Percentiles rank a stretch among this genome's conserved stretches.
These are phyloP conservation scores for Coniferiporia sulphurascens DNA, from an alignment of 1,284 basidiomycete species.

Conservation along the genomic window DNA sequence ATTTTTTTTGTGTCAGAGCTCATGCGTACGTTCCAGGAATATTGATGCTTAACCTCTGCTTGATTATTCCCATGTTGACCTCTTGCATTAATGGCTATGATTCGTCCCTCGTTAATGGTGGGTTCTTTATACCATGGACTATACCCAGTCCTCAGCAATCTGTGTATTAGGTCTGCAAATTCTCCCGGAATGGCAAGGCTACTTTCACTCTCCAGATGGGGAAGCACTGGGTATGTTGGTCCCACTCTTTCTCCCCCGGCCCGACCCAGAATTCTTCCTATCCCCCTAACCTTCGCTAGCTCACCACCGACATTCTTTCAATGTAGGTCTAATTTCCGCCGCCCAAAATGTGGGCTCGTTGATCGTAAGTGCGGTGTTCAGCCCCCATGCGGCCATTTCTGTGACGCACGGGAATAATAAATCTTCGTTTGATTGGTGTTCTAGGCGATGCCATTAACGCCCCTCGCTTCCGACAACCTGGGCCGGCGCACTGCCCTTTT, in stretches of 20 bases:
- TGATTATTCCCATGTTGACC: conserved; percentile 55
- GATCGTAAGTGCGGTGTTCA: conserved; percentile 31
- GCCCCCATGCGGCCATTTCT: not conserved
- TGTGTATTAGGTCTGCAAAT: conserved; percentile 50
- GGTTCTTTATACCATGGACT: not conserved
- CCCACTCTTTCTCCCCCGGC: not conserved
- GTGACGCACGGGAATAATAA: not conserved
- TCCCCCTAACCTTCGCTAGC: not conserved
- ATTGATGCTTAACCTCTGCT: conserved; percentile 51
- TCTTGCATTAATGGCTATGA: conserved; percentile 58
- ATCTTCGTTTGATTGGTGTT: not conserved
- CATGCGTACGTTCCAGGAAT: conserved; percentile 39
- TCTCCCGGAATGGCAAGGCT: conserved; percentile 54
- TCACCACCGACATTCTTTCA: not conserved
- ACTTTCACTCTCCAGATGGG: conserved; percentile 47
- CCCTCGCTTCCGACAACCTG: conserved; percentile 50
- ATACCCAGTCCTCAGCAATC: no score
- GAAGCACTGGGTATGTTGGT: conserved; percentile 42
- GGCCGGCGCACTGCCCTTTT: conserved; percentile 55
- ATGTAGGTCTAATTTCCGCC: conserved; percentile 54
- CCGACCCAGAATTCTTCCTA: conserved; percentile 1
- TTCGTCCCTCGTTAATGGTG: conserved; percentile 60
- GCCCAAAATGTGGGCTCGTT: conserved; percentile 60
- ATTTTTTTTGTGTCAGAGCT: not conserved
- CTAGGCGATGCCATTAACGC: conserved; percentile 54